These are phyloP conservation scores for Sorghum bicolor DNA, from an alignment of 176 grass and related monocot genomes.

Conservation along the genomic window Sorghum_bicolor_NCBIv3 NC_012875.2:57552001-57552500, in stretches of 20 bases:
- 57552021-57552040: constrained; percentile 9
- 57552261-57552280: neutral
- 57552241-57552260: neutral
- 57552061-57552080: no score
- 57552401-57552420: constrained; percentile 67
- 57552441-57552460: constrained; percentile 50
- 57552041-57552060: constrained; percentile 54
- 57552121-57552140: neutral
- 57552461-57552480: constrained; percentile 46
- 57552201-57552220: constrained; percentile 2
- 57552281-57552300: neutral
- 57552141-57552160: neutral
- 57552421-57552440: constrained; percentile 82
- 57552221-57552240: neutral
- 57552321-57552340: neutral
- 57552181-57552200: neutral
- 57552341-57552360: neutral
- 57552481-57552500: neutral
- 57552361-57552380: neutral
- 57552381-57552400: constrained; percentile 16
- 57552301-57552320: constrained; percentile 10
- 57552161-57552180: neutral
- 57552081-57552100: no score
- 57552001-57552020: constrained; percentile 20
- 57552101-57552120: no score